These are phyloP conservation scores for Pyricularia pennisetigena DNA, from an alignment of 2,329 filamentous ascomycete genomes.

Conservation along the genomic window DNA sequence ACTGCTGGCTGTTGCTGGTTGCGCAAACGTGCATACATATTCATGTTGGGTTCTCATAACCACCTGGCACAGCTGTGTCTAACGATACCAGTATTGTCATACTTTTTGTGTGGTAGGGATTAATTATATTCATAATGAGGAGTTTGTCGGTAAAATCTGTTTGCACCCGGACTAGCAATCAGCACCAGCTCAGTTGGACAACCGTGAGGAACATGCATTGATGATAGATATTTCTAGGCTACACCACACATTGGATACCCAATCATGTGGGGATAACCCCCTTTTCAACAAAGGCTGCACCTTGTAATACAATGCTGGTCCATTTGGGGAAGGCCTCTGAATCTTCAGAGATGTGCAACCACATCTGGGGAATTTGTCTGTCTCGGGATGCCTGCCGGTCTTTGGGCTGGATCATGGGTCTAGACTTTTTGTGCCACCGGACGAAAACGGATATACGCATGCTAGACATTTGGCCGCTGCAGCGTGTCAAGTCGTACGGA, in stretches of 20 bases:
- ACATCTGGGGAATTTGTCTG: not conserved
- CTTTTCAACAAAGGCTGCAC: too few relatives aligned
- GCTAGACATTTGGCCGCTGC: not conserved
- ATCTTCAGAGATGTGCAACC: not conserved
- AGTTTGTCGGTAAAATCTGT: too few relatives aligned
- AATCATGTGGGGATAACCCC: too few relatives aligned
- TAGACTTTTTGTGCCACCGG: not conserved
- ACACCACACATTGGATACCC: not conserved
- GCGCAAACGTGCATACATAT: not conserved
- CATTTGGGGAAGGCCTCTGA: not conserved
- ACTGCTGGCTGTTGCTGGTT: not conserved
- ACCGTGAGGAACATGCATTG: not conserved
- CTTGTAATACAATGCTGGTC: not conserved
- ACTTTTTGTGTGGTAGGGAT: not conserved
- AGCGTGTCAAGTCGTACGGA: not conserved
- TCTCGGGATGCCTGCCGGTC: not conserved
- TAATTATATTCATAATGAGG: not conserved
- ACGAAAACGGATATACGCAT: not conserved
- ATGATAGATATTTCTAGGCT: not conserved
- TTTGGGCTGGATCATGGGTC: not conserved
- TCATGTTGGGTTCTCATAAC: not conserved
- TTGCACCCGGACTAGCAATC: not conserved
- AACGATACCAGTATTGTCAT: not conserved
- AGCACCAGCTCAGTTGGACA: not conserved
- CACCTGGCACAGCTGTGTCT: not conserved